Base-by-base conservation (phyloP, 805 yeast species). In the Kazachstania martiniae region DNA sequence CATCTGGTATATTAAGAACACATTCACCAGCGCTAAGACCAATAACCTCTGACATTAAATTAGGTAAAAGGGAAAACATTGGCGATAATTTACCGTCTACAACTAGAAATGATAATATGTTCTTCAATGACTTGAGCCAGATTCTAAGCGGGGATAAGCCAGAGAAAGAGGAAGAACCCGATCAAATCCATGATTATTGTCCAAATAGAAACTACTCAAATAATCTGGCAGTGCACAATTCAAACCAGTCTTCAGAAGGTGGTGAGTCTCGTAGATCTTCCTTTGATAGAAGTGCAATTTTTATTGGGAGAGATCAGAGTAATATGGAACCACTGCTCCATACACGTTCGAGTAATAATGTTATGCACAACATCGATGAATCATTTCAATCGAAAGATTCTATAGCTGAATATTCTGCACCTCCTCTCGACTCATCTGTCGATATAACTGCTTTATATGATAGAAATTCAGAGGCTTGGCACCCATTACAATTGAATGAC, bases 401-500 rank as follows among this genome's bases (percentile, higher is more conserved):
- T 0, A 38, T 52, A 12, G 26, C 28, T 8, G 46, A 46, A 12
- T 35, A 36, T 22, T 25, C 39, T 1, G 43, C 38, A 18, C 34
- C 33, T 5, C 43, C 53, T 7, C 31, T 46, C 3, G 56, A 56
- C 29, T 42, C 58, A 0, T 54, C 63, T 3, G 58, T 58, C 23
- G 65, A 61, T 36, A 58, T 61, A 4, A 61, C 65, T 1, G 59
- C 63, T 1, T 41, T 61, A 25, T 59, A 57, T 29, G 46, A 44
- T 13, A 39, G 45, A 12, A 50, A 46, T 33, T 39, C 50, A 12
- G 44, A 38, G 28, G 41, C 41, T 8, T 45, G 56, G 53, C 51
- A 48, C 26, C 51, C 57, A 6, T 33, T 46, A 8, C 53, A 48
- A 25, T 36, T 40, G 25, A 39, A 33, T 14, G 19, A 32, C 13